These are phyloP conservation scores for Globisporangium sylvaticum DNA, from an alignment of 352 stramenopile genomes.

Conservation along the genomic window DNA sequence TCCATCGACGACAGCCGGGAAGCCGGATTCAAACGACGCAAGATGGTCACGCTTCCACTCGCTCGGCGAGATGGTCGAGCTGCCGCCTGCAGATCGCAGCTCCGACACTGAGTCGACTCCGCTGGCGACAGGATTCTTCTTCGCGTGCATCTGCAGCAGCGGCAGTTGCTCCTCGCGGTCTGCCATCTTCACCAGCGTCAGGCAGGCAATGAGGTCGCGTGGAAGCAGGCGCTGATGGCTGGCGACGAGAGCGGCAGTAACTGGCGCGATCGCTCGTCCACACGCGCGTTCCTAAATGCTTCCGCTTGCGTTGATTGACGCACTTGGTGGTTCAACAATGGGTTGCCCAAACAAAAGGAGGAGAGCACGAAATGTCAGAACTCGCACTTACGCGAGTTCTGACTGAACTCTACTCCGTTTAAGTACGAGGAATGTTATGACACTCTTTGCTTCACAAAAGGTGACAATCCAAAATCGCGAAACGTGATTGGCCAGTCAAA, in stretches of 20 bases:
- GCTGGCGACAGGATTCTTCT: neutral
- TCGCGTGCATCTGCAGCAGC: constrained; percentile 4
- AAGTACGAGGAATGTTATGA: neutral
- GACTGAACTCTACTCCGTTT: neutral
- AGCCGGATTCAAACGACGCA: constrained; percentile 20
- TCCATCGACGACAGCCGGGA: constrained; percentile 19
- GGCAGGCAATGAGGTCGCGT: neutral
- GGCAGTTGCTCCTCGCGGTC: neutral
- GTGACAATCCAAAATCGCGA: neutral
- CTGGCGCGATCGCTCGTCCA: neutral
- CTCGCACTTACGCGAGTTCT: neutral
- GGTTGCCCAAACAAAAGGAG: neutral
- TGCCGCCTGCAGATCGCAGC: neutral
- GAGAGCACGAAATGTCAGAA: neutral
- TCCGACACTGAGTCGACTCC: neutral
- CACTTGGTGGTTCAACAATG: neutral
- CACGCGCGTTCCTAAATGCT: neutral
- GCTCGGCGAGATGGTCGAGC: neutral
- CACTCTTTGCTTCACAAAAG: neutral
- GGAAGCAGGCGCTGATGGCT: neutral
- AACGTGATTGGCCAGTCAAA: constrained; percentile 1
- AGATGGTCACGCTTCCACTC: constrained; percentile 15
- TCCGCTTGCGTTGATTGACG: neutral
- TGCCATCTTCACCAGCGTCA: neutral
- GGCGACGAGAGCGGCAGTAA: neutral